Evolutionary conservation across 495 filamentous ascomycete species (phyloP).

Genomic region (Penicillium roqueforti): DNA sequence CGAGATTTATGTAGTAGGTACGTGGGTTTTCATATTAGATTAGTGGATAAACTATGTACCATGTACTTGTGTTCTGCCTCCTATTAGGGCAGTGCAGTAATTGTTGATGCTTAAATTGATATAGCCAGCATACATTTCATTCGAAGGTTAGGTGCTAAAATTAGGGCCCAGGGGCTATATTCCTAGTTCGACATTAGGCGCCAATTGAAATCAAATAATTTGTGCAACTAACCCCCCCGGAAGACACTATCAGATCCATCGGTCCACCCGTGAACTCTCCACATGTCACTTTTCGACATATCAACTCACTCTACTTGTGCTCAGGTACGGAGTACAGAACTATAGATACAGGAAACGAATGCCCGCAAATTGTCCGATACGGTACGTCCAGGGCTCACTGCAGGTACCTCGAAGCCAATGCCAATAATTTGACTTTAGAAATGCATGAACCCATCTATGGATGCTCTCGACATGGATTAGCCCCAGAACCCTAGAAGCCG

Average conservation of each 20-base stretch:
- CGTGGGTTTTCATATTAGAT: not conserved
- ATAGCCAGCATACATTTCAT: not conserved
- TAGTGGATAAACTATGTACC: not conserved
- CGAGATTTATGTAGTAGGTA: not conserved
- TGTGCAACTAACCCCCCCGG: not conserved
- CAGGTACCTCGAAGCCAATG: conserved; percentile 19
- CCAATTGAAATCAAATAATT: not conserved
- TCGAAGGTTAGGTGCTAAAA: not conserved
- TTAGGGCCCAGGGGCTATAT: too few species aligned
- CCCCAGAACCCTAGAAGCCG: conserved; percentile 3
- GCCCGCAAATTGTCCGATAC: conserved; percentile 21
- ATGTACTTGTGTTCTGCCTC: not conserved
- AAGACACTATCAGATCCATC: not conserved
- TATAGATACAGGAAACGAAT: conserved; percentile 15
- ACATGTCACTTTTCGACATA: conserved; percentile 4
- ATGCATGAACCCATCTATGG: conserved; percentile 22
- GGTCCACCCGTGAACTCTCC: not conserved
- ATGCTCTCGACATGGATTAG: conserved; percentile 10
- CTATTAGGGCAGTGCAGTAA: not conserved
- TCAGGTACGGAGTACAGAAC: not conserved
- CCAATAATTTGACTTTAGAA: conserved; percentile 14
- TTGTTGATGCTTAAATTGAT: not conserved
- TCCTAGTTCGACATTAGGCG: too few species aligned
- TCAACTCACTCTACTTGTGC: not conserved
- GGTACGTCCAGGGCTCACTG: conserved; percentile 5